Conservation (phyloP, 1,284 basidiomycete species). For the Thelephora terrestris region DNA sequence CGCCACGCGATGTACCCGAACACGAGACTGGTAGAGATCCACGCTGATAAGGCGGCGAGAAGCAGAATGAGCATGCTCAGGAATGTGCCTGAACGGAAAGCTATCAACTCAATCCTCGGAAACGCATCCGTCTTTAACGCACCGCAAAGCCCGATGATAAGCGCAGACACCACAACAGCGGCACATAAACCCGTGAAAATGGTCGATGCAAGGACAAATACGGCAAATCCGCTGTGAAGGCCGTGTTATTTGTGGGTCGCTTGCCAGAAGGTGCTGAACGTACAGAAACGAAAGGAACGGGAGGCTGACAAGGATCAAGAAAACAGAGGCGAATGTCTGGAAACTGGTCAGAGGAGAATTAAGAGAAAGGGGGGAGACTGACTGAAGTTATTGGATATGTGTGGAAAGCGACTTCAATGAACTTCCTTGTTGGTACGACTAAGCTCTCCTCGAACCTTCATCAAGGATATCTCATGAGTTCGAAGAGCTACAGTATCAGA, state of each 20-base stretch:
- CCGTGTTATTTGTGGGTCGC: neutral
- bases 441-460: neutral
- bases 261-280: neutral
- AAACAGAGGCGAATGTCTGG: neutral
- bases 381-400: neutral
- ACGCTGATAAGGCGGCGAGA: neutral
- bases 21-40: neutral
- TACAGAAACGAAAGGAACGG: neutral
- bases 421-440: neutral
- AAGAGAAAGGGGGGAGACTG: neutral
- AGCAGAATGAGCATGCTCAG: neutral
- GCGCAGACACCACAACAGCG: neutral
- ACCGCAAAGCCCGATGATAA: neutral
- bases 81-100: neutral
- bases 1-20: neutral
- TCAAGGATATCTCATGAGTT: no score
- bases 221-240: neutral
- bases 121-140: neutral
- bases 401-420: neutral
- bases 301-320: neutral
- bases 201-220: neutral
- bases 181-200: neutral
- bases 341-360: neutral
- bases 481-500: no score
- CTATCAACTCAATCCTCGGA: neutral